Evolutionary conservation across 1,284 basidiomycete genomes (phyloP), one percentile per base, ranked within the genome.

Genomic region (Trametes hirsuta): DNA sequence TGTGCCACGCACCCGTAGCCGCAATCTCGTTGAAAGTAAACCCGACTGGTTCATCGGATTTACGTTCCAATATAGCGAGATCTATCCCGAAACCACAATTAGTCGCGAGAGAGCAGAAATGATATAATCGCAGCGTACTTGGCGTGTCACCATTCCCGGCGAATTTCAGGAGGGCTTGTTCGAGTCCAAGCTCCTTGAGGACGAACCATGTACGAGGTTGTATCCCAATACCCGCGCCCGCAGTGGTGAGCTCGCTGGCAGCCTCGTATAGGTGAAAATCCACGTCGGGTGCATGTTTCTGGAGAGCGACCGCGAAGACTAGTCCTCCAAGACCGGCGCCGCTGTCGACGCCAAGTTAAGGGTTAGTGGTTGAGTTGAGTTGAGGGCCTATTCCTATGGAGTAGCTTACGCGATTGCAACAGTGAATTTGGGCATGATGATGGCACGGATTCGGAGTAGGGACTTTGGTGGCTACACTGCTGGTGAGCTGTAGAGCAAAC

Each of bases 221-320:
- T 72, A 87, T 66, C 1, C 81, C 83, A 45, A 87, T 75, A 8
- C 85, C 85, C 18, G 84, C 84, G n/a, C 85, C 84, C 22, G 84
- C 53, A 67, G 84, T 82, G 22, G 76, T 69, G 40, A 85, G 77
- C 53, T 78, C 69, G 35, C 68, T 66, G 22, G 82, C 78, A 9
- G 75, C 76, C 71, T 87, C 85, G 62, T 81, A 87, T 42, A 87
- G 68, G 56, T 81, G 46, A 47, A 61, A 61, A 18, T 75, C 72
- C 34, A 81, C 75, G 58, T 78, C 72, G 3, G 75, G 67, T 42
- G 74, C 62, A 35, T 47, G 71, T 57, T 73, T 72, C 6, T 74
- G 68, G 18, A 82, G 64, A 1, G 76, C 74, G 4, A 79, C 65
- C 24, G 76, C 73, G 53, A 74, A 69, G 4, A 68, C 66, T 2